These are phyloP conservation scores for Heterobasidion annosum DNA, from an alignment of 1,284 basidiomycete genomes.

Conservation along the genomic window DNA sequence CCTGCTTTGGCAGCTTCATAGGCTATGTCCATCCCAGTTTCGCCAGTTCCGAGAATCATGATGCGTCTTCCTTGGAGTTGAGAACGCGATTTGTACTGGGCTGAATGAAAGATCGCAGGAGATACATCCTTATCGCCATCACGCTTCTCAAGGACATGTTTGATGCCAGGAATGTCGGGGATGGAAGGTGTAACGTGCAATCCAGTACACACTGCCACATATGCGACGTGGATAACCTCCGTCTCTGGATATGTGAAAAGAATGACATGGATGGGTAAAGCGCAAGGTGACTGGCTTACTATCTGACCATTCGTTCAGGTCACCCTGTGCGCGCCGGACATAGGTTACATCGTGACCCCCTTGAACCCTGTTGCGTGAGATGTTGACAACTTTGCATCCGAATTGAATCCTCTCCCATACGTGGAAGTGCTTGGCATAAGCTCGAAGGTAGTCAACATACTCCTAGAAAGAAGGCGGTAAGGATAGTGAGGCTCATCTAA, in stretches of 20 bases:
- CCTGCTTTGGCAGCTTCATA: slow-evolving; percentile 42
- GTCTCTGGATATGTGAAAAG: neutral
- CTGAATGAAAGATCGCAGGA: slow-evolving; percentile 39
- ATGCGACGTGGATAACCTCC: slow-evolving; percentile 21
- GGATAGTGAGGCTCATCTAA: neutral
- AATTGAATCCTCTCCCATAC: slow-evolving; percentile 34
- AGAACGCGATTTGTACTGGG: slow-evolving; percentile 36
- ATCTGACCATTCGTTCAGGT: slow-evolving; percentile 18
- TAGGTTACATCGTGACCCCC: slow-evolving; percentile 29
- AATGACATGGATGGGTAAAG: neutral
- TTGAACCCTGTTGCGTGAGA: slow-evolving; percentile 19
- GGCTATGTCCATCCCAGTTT: slow-evolving; percentile 62
- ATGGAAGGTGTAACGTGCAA: slow-evolving; percentile 42
- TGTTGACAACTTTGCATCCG: slow-evolving; percentile 32
- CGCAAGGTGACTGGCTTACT: slow-evolving; percentile 11
- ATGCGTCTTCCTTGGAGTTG: slow-evolving; percentile 40
- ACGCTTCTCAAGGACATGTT: slow-evolving; percentile 20
- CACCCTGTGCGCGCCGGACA: slow-evolving; percentile 13
- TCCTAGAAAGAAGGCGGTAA: slow-evolving; percentile 18
- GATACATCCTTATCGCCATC: slow-evolving; percentile 11
- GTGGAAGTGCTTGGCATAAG: slow-evolving; percentile 39
- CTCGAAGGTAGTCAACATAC: slow-evolving; percentile 51
- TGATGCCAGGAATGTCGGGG: slow-evolving; percentile 38
- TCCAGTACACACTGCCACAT: slow-evolving; percentile 39
- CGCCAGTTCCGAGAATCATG: slow-evolving; percentile 53